Base-by-base conservation (phyloP, 805 yeast species). In the Candida oleophila region DNA sequence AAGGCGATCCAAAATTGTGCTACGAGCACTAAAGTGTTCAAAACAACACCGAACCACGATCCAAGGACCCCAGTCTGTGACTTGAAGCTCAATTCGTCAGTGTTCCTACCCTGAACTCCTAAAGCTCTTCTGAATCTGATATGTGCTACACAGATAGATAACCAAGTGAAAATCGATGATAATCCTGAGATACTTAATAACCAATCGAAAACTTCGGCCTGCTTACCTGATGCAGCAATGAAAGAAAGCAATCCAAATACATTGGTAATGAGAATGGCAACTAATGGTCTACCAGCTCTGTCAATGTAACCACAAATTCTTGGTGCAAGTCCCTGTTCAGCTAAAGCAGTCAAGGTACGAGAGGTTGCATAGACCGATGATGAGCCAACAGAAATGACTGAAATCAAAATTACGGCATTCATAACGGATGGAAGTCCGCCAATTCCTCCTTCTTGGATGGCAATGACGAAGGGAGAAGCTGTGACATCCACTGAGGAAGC, bases 1-100 rank as follows among this genome's bases (percentile, higher is more conserved):
- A 86, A 68, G 4, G 94, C 91, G 48, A 84, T 75, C 89, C 92
- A 89, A 73, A 89, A 87, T 68, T 87, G 91, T 25, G 90, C 88
- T 47, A 79, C 69, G 49, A 89, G 71, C 51, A 88, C 82, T 46
- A 85, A 62, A 28, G 76, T 34, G 61, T 82, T 82, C 59, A 89
- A 66, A 21, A 66, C 48, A 15, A 79, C 57, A 45, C 94, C 95
- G 61, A 77, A 78, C 49, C 60, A 62, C 0, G 95, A 83, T 41
- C 95, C 95, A 54, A 61, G 68, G 25, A 83, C 65, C 55, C 96
- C 96, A 35, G 77, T 71, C 48, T 82, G 85, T 3, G 96, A 77
- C 40, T 71, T 73, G 66, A 80, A 89, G 0, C 84, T 74, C 43
- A 88, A 69, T 64, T 88, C 94, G 48, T 79, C 81, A 8, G 82